These are phyloP conservation scores for Scutellaria baicalensis DNA, from an alignment of 257 asterid genomes.

Conservation along the genomic window DNA sequence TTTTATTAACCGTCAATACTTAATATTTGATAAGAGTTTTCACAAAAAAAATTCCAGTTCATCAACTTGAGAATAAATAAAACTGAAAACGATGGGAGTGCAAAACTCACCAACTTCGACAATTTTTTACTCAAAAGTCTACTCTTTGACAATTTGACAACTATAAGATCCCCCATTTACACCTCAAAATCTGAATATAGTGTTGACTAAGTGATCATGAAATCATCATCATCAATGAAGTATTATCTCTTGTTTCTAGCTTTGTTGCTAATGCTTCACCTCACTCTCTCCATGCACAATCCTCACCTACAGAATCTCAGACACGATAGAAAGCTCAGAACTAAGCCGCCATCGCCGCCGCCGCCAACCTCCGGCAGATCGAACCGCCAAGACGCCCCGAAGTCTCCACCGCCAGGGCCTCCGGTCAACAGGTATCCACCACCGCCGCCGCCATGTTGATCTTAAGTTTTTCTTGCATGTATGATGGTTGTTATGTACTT, in stretches of 20 bases:
- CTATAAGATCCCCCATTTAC: too few relatives aligned
- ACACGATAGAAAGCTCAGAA: not conserved
- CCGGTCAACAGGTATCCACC: not conserved
- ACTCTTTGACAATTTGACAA: too few relatives aligned
- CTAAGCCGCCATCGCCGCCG: not conserved
- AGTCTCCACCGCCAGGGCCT: too few relatives aligned
- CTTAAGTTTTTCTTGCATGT: not conserved
- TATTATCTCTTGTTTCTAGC: not conserved
- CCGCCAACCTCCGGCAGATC: not conserved
- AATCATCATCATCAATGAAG: not conserved
- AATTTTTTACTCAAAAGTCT: too few relatives aligned
- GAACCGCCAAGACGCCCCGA: not conserved
- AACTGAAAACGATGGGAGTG: too few relatives aligned
- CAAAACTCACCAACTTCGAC: too few relatives aligned
- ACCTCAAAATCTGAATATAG: too few relatives aligned
- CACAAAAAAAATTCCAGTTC: too few relatives aligned
- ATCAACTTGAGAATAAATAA: too few relatives aligned
- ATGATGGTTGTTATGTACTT: not conserved
- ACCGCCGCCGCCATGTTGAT: not conserved
- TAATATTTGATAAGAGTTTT: too few relatives aligned
- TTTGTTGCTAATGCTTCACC: not conserved
- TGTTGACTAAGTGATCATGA: not conserved
- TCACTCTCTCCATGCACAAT: not conserved
- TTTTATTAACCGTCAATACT: too few relatives aligned
- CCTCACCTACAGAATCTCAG: not conserved